Evolutionary conservation across 1,284 basidiomycete genomes (phyloP), one percentile per base, ranked within the genome.

Genomic region (Ustilago shanxiensis): DNA sequence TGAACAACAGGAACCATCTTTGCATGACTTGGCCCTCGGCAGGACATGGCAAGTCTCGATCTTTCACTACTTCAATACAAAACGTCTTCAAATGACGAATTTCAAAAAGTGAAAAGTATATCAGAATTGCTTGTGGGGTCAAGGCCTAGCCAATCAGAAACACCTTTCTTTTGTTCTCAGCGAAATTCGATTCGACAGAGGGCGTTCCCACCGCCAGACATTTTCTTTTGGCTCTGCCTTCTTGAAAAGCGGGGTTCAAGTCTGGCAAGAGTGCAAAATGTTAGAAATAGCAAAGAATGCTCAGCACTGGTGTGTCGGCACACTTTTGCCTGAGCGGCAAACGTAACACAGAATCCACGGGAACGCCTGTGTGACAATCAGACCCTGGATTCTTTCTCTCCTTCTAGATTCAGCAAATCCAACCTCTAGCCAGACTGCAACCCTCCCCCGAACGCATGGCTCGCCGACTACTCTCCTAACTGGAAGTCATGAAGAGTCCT

Each of bases 1-100:
- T 29, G 24, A 28, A 28, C 47, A 50, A 49, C 47, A 49, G 47
- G 47, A 49, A 49, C 26, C 47, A 49, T 26, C 47, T 49, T n/a
- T 49, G 47, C 47, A 29, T 22, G 16, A 49, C 26, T 49, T 49
- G 47, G 47, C 24, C 47, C 26, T 49, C 47, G 47, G 47, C 47
- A 49, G 24, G 7, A 5, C 3, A 8, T 14, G 24, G 24, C 47
- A 24, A 49, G 47, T 28, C 47, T 49, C 26, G 47, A 18, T 49
- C 47, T 18, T 49, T 24, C 5, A 16, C 26, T 14, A 20, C n/a
- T 20, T n/a, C 29, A 52, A 52, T 52, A 31, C 50, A 49, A 26
- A n/a, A 49, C 44, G 44, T 1, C 22, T 47, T 39, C 37, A 39
- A 39, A 1, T 11, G 13, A 7, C 14, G 14, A 39, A 39, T 39